Conservation (phyloP, 305 asterid species). For the Striga hermonthica region DNA sequence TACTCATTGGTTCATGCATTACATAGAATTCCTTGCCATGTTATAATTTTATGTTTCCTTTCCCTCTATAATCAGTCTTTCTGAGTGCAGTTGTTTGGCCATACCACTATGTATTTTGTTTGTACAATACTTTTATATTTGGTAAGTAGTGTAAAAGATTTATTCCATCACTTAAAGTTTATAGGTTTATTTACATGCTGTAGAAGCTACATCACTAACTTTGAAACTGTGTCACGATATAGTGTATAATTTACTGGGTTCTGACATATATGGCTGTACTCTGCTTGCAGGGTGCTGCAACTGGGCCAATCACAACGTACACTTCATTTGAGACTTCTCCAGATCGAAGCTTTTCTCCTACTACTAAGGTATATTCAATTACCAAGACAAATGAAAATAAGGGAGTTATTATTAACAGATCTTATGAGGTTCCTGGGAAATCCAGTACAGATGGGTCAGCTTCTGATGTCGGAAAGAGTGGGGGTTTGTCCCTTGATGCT, state of each 20-base stretch:
- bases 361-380: slow-evolving; percentile 91
- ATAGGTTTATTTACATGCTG: slow-evolving; percentile 28
- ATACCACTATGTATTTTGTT: too few relatives aligned
- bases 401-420: slow-evolving; percentile 95
- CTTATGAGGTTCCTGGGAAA: slow-evolving; percentile 99
- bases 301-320: slow-evolving; percentile 46
- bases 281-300: slow-evolving; percentile 56
- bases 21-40: too few relatives aligned
- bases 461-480: slow-evolving; percentile 68
- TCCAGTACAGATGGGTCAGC: slow-evolving; percentile 95
- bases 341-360: slow-evolving; percentile 49
- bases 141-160: not conserved
- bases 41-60: too few relatives aligned
- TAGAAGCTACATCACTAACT: slow-evolving; percentile 21
- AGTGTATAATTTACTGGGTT: not conserved
- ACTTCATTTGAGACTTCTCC: slow-evolving; percentile 40
- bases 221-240: not conserved
- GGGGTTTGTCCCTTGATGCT: slow-evolving; percentile 74
- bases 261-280: slow-evolving; percentile 24
- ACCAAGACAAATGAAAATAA: slow-evolving; percentile 93
- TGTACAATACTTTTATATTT: too few relatives aligned
- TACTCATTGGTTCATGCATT: too few relatives aligned
- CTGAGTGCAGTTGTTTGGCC: too few relatives aligned
- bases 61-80: too few relatives aligned
- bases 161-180: not conserved